A percentile compares a stretch with the other conserved stretches of the same genome.
Evolutionary conservation across 345 rosid genomes (phyloP).

Genomic region (Anacardium occidentale): DNA sequence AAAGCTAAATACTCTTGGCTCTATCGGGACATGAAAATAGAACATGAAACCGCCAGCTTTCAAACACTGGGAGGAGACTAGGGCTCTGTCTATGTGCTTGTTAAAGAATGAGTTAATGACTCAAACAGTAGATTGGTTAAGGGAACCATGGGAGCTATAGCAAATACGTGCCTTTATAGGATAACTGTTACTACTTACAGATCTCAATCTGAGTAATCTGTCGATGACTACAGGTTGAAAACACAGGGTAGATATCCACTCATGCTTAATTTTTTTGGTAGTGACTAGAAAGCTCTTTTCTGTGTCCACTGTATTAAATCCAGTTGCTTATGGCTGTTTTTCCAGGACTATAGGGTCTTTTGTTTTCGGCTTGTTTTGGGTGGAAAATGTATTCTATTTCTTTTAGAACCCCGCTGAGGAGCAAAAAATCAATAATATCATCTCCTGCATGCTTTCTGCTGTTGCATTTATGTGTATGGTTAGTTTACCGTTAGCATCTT

Average conservation of each 20-base stretch:
- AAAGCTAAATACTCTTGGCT: too few relatives aligned
- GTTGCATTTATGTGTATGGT: not conserved
- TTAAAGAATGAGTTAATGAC: too few relatives aligned
- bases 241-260: not conserved
- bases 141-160: too few relatives aligned
- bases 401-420: slow-evolving; percentile 57
- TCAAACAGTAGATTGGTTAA: too few relatives aligned
- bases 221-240: too few relatives aligned
- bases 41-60: too few relatives aligned
- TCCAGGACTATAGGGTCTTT: slow-evolving; percentile 56
- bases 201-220: too few relatives aligned
- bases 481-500: not conserved
- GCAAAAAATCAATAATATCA: slow-evolving; percentile 35
- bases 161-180: too few relatives aligned
- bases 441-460: not conserved
- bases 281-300: not conserved
- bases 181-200: too few relatives aligned
- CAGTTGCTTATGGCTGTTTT: not conserved
- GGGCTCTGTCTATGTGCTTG: too few relatives aligned
- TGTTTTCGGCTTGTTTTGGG: slow-evolving; percentile 67
- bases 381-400: slow-evolving; percentile 88
- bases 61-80: too few relatives aligned
- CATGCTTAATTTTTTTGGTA: not conserved
- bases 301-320: not conserved
- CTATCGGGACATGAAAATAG: too few relatives aligned